These are phyloP conservation scores for Ogataea corticis DNA, from an alignment of 805 yeast species.

Conservation along the genomic window DNA sequence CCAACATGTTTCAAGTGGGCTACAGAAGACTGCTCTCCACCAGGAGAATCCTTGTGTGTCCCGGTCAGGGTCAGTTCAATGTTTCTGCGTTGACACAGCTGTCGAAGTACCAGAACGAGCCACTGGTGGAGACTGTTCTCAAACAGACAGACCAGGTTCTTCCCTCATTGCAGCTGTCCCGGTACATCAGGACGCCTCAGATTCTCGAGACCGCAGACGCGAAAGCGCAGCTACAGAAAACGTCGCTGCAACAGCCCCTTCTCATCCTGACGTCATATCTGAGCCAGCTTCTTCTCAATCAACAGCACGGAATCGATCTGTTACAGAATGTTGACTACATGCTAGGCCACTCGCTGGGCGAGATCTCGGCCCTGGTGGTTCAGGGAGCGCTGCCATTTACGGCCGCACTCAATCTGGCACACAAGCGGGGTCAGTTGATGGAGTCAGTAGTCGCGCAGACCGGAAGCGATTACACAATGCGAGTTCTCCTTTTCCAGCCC, in stretches of 20 bases:
- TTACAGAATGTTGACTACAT: constrained; percentile 23
- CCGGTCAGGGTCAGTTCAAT: constrained; percentile 35
- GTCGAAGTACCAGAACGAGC: constrained; percentile 8
- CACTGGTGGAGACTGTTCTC: constrained; percentile 15
- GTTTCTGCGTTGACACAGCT: constrained; percentile 11
- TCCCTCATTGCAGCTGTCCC: constrained; percentile 22
- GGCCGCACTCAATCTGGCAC: constrained; percentile 28
- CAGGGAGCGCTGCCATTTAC: constrained; percentile 29
- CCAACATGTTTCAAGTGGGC: background rate
- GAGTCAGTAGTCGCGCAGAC: constrained; percentile 24
- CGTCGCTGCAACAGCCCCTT: constrained; percentile 36
- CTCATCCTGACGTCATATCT: constrained; percentile 30
- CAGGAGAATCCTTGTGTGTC: constrained; percentile 24
- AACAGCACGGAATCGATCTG: constrained; percentile 23
- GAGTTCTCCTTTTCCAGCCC: constrained; percentile 32
- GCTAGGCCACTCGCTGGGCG: constrained; percentile 40
- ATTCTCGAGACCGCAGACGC: background rate
- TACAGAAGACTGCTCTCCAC: constrained; percentile 6
- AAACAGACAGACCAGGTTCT: constrained; percentile 22
- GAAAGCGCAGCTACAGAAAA: constrained; percentile 19
- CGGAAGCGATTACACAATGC: constrained; percentile 37
- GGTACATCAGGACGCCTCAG: constrained; percentile 20
- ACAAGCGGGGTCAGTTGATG: constrained; percentile 35
- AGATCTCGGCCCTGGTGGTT: constrained; percentile 31
- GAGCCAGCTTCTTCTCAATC: constrained; percentile 18